Conservation (phyloP, 352 stramenopile species). For the Phytophthora ohioensis region DNA sequence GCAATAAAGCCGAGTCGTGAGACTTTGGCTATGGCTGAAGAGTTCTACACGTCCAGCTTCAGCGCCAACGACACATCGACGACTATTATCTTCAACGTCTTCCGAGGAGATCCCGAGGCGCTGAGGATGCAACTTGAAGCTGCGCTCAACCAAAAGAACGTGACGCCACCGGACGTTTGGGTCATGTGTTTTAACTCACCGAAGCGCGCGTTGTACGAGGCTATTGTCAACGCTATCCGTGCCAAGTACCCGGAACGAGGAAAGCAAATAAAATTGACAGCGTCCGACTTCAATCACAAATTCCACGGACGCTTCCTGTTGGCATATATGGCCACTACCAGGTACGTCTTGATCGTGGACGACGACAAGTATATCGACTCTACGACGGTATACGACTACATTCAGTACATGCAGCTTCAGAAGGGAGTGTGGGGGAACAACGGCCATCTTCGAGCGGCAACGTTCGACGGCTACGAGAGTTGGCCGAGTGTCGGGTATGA, state of each 20-base stretch:
- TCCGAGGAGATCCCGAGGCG: slow-evolving; percentile 55
- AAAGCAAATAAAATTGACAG: slow-evolving; percentile 48
- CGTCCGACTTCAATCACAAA: slow-evolving; percentile 62
- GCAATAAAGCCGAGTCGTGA: slow-evolving; percentile 21
- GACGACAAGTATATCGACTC: slow-evolving; percentile 58
- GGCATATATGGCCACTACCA: slow-evolving; percentile 63
- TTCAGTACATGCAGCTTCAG: slow-evolving; percentile 49
- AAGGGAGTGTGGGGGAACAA: slow-evolving; percentile 64
- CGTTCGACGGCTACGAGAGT: slow-evolving; percentile 59
- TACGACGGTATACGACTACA: slow-evolving; percentile 52
- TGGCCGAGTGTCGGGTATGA: slow-evolving; percentile 47
- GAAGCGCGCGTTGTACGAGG: slow-evolving; percentile 46
- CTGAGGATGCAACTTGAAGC: slow-evolving; percentile 54
- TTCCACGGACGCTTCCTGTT: slow-evolving; percentile 62
- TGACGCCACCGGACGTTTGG: slow-evolving; percentile 58
- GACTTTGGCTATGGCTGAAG: slow-evolving; percentile 45
- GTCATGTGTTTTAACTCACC: slow-evolving; percentile 73
- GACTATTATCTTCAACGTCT: slow-evolving; percentile 82
- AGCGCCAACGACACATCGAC: slow-evolving; percentile 56
- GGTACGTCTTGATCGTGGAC: slow-evolving; percentile 61
- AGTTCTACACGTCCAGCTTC: slow-evolving; percentile 58
- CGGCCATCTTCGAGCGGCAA: slow-evolving; percentile 51
- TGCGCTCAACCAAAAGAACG: slow-evolving; percentile 46
- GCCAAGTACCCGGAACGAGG: slow-evolving; percentile 27
- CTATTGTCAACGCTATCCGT: slow-evolving; percentile 44